Base-by-base conservation (phyloP, 2,329 filamentous ascomycete species). In the Trichoderma atroviride region DNA sequence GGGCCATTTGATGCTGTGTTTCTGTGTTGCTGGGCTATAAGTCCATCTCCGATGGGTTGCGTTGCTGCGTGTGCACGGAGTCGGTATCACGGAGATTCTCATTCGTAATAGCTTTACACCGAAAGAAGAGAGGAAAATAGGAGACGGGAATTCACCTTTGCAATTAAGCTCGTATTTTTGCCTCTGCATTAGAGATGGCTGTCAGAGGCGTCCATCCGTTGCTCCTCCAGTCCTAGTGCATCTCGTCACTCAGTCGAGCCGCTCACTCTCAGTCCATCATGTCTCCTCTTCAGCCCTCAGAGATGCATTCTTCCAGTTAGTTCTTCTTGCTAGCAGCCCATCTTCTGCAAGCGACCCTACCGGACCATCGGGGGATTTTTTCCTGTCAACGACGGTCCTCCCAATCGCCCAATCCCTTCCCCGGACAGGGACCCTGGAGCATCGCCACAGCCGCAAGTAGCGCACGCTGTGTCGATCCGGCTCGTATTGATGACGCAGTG, bases 401-500 rank as follows among this genome's bases (percentile, higher is more conserved):
- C 40, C n/a, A 66, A 40, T 66, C 47, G 37, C 40, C 57, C 57
- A 61, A 61, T 56, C 57, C 65, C 56, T 53, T 40, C 57, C 65
- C 65, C 57, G 55, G 50, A 61, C 27, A 24, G 11, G 56, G 50
- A 53, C 56, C 65, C 50, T 53, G 56, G 47, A 53, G 52, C 61
- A 59, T 59, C 68, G 59, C 61, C 68, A 66, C 68, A 57, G 67
- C 67, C 67, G 59, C 52, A 52, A 61, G 56, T 65, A 63, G 67
- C 55, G 56, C 58, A 19, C 40, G 43, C 50, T 61, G 9, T 57
- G 58, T 59, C 66, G 66, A 69, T 69, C 66, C 66, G 59, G 61
- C 68, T 69, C 68, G 68, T 69, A 69, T 69, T 65, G 52, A 69
- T 69, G 60, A 66, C 61, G 68, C 68, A 69, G 68, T 59, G 40